Evolutionary conservation across 257 asterid genomes (phyloP), one percentile per base, ranked within the genome.

Genomic region (Ajuga chamaepitys): DNA sequence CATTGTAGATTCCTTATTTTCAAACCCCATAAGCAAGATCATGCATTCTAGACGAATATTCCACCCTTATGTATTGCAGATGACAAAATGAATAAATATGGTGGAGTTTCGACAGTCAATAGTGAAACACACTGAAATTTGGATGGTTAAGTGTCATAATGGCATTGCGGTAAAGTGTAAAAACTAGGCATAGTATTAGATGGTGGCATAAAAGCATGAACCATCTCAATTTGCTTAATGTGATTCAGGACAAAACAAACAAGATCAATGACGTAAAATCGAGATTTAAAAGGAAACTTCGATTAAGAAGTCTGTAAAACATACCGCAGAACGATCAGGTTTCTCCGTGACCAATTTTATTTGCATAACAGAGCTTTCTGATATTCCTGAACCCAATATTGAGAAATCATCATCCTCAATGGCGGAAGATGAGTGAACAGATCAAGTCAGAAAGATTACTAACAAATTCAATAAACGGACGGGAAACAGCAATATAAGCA

Each of bases 321-420:
- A 56, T 73, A 84, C 85, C 78, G 2, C 9, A 9, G 48, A 26
- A 37, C 0, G 69, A 16, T 84, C 84, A 2, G 62, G 76, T 70
- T 84, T 84, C 79, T 79, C 79, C 1, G 90, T 81, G 18, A 24
- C 70, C 77, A 84, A 66, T 45, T 69, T 84, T 66, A 77, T 64
- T 30, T 38, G 53, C 66, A 70, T 46, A 58, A 67, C 65, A 13
- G 68, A 42, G 57, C 35, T 62, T 12, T 69, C 75, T 16, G 69
- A 58, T 64, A 60, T 62, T 14, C 74, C 74, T 4, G 81, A 76
- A 41, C 82, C 85, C 63, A 84, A 63, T 55, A 81, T 87, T 40
- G 69, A 62, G 74, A 84, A 77, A 35, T 50, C 64, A 22, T 75
- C 80, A 70, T 77, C 80, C 68, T 84, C 74, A 42, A 40, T 18